A percentile compares a stretch with the other conserved stretches of the same genome.
These are phyloP conservation scores for Blepharisma stoltei DNA, from an alignment of 73 alveolate species.

Conservation along the genomic window DNA sequence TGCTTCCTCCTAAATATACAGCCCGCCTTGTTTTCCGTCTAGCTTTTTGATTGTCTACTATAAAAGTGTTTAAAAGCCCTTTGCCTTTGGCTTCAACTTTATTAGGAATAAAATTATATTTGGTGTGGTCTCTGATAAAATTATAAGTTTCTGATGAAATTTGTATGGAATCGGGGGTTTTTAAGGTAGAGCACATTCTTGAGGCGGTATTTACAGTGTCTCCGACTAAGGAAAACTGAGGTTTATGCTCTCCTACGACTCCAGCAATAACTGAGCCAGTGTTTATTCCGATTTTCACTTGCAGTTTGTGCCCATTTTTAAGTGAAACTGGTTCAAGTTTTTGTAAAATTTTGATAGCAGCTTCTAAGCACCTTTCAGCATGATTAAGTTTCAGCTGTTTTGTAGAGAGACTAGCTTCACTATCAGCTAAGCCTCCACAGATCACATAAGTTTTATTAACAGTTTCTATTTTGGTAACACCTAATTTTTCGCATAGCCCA, in stretches of 20 bases:
- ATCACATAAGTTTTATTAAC: slow-evolving; percentile 88
- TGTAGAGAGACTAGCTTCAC: slow-evolving; percentile 34
- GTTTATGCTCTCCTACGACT: slow-evolving; percentile 97
- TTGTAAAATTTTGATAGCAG: slow-evolving; percentile 18
- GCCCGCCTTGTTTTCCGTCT: no score
- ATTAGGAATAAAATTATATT: slow-evolving; percentile 30
- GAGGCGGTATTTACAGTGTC: slow-evolving; percentile 98
- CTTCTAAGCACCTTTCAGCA: background rate
- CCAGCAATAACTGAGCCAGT: slow-evolving; percentile 98
- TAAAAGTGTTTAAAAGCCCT: slow-evolving; percentile 46
- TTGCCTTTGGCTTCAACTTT: slow-evolving; percentile 55
- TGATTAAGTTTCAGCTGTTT: background rate
- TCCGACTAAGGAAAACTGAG: slow-evolving; percentile 97
- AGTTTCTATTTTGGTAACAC: slow-evolving; percentile 71
- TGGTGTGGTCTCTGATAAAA: background rate
- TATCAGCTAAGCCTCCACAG: slow-evolving; percentile 83
- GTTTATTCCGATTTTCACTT: slow-evolving; percentile 90
- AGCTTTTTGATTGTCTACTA: background rate
- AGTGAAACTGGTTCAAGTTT: slow-evolving; percentile 15
- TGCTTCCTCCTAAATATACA: no score
- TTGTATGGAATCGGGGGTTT: background rate
- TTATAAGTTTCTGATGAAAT: slow-evolving; percentile 19
- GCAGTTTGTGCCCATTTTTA: background rate
- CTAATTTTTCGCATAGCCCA: slow-evolving; percentile 47
- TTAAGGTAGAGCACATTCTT: slow-evolving; percentile 65